Percentiles rank a stretch among this genome's conserved stretches.
These are phyloP conservation scores for Rachicladosporium sp. DNA, from an alignment of 2,329 filamentous ascomycete genomes.

Conservation along the genomic window DNA sequence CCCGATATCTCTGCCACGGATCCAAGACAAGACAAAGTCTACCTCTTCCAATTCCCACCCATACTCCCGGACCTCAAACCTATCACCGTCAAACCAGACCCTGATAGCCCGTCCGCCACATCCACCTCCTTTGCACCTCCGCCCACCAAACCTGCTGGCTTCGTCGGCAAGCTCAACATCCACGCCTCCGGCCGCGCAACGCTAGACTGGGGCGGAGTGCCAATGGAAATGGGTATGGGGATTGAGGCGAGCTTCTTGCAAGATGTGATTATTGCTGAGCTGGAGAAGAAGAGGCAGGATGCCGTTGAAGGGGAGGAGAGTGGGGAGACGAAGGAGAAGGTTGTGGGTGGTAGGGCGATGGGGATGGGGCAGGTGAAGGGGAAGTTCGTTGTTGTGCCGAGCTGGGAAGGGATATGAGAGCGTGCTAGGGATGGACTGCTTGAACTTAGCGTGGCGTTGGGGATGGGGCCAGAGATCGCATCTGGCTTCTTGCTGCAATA, in stretches of 20 bases:
- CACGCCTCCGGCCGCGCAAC: slow-evolving; percentile 50
- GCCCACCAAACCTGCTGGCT: slow-evolving; percentile 37
- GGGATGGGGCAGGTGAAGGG: slow-evolving; percentile 51
- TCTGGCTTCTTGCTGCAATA: no score
- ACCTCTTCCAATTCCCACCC: slow-evolving; percentile 53
- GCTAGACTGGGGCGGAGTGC: slow-evolving; percentile 51
- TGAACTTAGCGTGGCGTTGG: slow-evolving; percentile 6
- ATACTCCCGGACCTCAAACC: slow-evolving; percentile 45
- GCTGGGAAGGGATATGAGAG: slow-evolving; percentile 42
- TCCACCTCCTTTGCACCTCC: slow-evolving; percentile 27
- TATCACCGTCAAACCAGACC: slow-evolving; percentile 22
- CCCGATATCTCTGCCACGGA: slow-evolving; percentile 19
- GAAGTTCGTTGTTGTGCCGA: slow-evolving; percentile 51
- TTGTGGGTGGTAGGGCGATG: slow-evolving; percentile 32
- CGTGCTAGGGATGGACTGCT: slow-evolving; percentile 8
- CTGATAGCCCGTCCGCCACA: slow-evolving; percentile 12
- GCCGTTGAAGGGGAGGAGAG: slow-evolving; percentile 5
- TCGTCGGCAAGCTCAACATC: slow-evolving; percentile 49
- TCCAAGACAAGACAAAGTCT: slow-evolving; percentile 42
- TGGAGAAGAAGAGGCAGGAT: slow-evolving; percentile 18
- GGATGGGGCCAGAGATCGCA: not conserved
- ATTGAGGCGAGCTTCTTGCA: slow-evolving; percentile 47
- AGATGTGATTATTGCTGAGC: slow-evolving; percentile 39
- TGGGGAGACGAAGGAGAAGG: slow-evolving; percentile 9
- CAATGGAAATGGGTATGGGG: slow-evolving; percentile 45